These are phyloP conservation scores for Dioscorea zingiberensis DNA, from an alignment of 106 monocot genomes.

Conservation along the genomic window DNA sequence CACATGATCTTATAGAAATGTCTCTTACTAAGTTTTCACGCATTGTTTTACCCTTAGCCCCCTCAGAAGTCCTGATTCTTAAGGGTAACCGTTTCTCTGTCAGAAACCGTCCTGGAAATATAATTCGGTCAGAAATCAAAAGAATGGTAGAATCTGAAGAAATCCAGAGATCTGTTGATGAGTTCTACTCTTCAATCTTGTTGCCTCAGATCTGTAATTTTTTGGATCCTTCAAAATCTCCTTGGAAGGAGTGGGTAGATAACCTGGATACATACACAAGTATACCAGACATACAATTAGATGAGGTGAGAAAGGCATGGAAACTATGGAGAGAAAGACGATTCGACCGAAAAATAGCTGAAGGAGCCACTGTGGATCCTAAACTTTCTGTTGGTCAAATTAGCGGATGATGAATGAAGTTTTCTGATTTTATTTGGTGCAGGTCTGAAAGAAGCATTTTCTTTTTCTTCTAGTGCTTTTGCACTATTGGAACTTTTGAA, in stretches of 20 bases:
- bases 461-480: too few relatives aligned
- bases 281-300: slow-evolving; percentile 56
- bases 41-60: slow-evolving; percentile 75
- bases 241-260: slow-evolving; percentile 79
- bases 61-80: slow-evolving; percentile 79
- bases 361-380: neutral
- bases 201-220: slow-evolving; percentile 65
- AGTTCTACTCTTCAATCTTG: slow-evolving; percentile 46
- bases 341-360: too few relatives aligned
- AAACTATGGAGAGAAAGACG: slow-evolving; percentile 43
- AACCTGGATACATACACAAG: slow-evolving; percentile 55
- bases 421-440: neutral
- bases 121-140: slow-evolving; percentile 45
- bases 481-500: too few relatives aligned
- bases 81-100: slow-evolving; percentile 40
- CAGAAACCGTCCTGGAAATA: slow-evolving; percentile 38
- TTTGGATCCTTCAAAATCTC: slow-evolving; percentile 56
- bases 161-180: slow-evolving; percentile 43
- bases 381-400: neutral
- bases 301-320: slow-evolving; percentile 65
- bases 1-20: slow-evolving; percentile 54
- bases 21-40: slow-evolving; percentile 82
- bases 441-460: too few relatives aligned
- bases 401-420: neutral
- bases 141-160: slow-evolving; percentile 59